Conservation (phyloP, 2,329 filamentous ascomycete species). For the Zasmidium angulare region DNA sequence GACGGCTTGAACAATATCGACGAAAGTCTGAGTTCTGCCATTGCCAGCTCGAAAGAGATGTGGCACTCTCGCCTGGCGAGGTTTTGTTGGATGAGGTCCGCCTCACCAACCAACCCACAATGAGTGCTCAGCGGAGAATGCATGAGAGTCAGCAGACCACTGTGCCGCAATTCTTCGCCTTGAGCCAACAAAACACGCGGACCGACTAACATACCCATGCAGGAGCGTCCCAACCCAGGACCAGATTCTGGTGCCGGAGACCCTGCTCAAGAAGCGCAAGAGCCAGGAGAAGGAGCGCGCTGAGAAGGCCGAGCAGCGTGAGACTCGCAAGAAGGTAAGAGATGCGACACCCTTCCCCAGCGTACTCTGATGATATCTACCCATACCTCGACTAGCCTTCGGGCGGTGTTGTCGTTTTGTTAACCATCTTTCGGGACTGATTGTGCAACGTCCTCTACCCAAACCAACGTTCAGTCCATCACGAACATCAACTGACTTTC, state of each 20-base stretch:
- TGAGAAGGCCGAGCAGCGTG: constrained; percentile 60
- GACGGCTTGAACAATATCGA: constrained; percentile 12
- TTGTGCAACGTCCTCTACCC: constrained; percentile 42
- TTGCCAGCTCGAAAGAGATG: constrained; percentile 23
- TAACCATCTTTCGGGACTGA: constrained; percentile 99
- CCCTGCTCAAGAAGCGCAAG: constrained; percentile 99
- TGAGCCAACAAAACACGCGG: constrained; percentile 65
- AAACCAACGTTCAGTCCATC: constrained; percentile 6
- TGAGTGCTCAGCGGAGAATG: constrained; percentile 38
- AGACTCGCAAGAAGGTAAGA: constrained; percentile 82
- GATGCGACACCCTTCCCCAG: constrained; percentile 19
- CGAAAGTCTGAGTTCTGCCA: constrained; percentile 9
- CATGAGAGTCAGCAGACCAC: constrained; percentile 70
- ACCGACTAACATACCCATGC: constrained; percentile 61
- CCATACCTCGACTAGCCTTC: constrained; percentile 79
- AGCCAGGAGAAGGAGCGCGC: constrained; percentile 98
- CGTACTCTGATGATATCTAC: constrained; percentile 81
- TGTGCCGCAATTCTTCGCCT: constrained; percentile 90
- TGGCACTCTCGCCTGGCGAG: constrained; percentile 32
- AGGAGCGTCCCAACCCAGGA: constrained; percentile 92
- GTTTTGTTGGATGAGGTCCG: constrained; percentile 29
- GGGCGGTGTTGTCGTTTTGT: constrained; percentile 95
- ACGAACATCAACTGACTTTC: constrained; percentile 36
- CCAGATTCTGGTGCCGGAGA: constrained; percentile 97
- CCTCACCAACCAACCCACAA: constrained; percentile 68